A percentile compares a stretch with the other conserved stretches of the same genome.
Conservation (phyloP, 768 basidiomycete genomes). For the Naganishia vaughanmartiniae region DNA sequence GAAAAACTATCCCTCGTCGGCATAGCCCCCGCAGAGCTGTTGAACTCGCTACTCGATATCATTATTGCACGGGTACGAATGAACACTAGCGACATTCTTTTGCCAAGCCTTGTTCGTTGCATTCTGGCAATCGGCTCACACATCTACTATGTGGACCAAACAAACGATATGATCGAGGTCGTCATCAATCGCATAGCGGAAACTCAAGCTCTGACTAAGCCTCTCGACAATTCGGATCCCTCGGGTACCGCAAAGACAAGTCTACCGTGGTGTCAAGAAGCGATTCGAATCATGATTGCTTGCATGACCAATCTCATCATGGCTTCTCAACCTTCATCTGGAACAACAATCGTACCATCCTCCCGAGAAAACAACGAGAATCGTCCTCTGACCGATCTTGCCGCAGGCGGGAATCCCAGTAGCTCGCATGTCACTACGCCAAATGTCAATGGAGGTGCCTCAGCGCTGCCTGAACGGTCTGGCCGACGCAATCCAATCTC, state of each 20-base stretch:
- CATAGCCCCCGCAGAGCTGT: constrained; percentile 82
- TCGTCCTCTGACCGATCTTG: constrained; percentile 22
- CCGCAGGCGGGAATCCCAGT: constrained; percentile 24
- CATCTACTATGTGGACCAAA: constrained; percentile 93
- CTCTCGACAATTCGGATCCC: neutral
- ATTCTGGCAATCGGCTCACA: constrained; percentile 82
- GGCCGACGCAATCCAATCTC: constrained; percentile 57
- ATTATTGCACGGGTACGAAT: constrained; percentile 68
- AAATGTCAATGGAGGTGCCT: neutral
- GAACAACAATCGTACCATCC: constrained; percentile 2
- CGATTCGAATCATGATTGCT: constrained; percentile 25
- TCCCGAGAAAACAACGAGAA: neutral
- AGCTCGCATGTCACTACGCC: constrained; percentile 18
- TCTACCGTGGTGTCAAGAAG: constrained; percentile 13
- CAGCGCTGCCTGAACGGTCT: neutral
- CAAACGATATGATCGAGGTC: constrained; percentile 84
- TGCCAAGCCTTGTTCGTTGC: constrained; percentile 69
- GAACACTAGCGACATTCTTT: constrained; percentile 63
- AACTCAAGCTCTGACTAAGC: constrained; percentile 56
- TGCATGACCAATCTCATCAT: constrained; percentile 30
- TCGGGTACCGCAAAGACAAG: neutral
- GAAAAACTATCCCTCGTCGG: constrained; percentile 74
- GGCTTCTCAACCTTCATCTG: constrained; percentile 7
- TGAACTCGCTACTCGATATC: constrained; percentile 71
- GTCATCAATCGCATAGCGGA: constrained; percentile 70